phyloP scores from a whole-genome alignment of 495 filamentous ascomycete genomes.

The Xylaria longipes region DNA sequence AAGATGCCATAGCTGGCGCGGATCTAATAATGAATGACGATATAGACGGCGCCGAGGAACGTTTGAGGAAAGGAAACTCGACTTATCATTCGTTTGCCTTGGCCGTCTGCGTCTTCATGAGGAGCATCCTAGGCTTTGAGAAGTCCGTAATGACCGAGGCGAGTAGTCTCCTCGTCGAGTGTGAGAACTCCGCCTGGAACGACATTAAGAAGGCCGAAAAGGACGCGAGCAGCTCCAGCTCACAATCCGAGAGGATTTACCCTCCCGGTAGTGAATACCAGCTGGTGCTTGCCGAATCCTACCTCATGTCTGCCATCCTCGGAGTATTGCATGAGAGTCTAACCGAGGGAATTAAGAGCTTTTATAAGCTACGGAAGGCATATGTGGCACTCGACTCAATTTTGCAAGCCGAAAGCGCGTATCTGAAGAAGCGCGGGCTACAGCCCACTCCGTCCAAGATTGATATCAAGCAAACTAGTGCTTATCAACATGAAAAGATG shows the following conservation, averaged over 20 bases:
- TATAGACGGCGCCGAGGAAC: slow-evolving; percentile 81
- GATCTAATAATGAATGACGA: slow-evolving; percentile 89
- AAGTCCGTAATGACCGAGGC: slow-evolving; percentile 93
- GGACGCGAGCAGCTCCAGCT: slow-evolving; percentile 46
- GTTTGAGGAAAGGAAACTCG: slow-evolving; percentile 74
- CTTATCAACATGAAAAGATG: slow-evolving; percentile 27
- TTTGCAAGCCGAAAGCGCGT: slow-evolving; percentile 53
- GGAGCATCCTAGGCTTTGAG: slow-evolving; percentile 89
- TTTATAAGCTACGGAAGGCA: slow-evolving; percentile 92
- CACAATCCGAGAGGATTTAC: slow-evolving; percentile 61
- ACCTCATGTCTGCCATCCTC: slow-evolving; percentile 89
- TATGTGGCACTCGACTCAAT: slow-evolving; percentile 84
- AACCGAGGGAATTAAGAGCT: slow-evolving; percentile 88
- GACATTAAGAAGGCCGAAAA: slow-evolving; percentile 78
- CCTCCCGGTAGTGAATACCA: slow-evolving; percentile 84
- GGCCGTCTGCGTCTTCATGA: slow-evolving; percentile 82
- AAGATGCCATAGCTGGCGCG: slow-evolving; percentile 54
- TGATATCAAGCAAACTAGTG: slow-evolving; percentile 15
- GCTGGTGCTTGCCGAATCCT: slow-evolving; percentile 74
- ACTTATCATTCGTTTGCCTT: slow-evolving; percentile 90
- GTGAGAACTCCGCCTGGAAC: slow-evolving; percentile 78
- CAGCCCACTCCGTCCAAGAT: slow-evolving; percentile 12
- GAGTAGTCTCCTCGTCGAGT: slow-evolving; percentile 71
- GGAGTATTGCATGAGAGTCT: slow-evolving; percentile 91
- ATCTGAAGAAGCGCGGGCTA: slow-evolving; percentile 43